Percentiles rank a stretch among this genome's conserved stretches.
phyloP scores from a whole-genome alignment of 2,329 filamentous ascomycete genomes.

The Aureobasidium vineae region DNA sequence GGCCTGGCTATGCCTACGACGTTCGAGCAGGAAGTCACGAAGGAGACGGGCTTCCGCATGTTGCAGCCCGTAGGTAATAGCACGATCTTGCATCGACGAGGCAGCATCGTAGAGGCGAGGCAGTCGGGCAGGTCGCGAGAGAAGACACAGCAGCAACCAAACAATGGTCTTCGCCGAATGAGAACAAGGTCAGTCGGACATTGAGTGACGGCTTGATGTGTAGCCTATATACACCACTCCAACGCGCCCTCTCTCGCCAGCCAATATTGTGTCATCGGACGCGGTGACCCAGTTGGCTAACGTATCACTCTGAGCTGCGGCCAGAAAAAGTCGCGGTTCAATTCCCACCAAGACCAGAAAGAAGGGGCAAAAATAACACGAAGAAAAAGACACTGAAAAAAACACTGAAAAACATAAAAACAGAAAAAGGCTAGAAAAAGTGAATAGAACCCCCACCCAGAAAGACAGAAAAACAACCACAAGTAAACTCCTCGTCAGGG shows the following conservation, averaged over 20 bases:
- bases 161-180: neutral
- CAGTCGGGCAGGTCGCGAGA: constrained; percentile 2
- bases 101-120: constrained; percentile 7
- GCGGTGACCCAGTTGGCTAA: neutral
- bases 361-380: neutral
- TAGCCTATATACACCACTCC: neutral
- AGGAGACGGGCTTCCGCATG: constrained; percentile 9
- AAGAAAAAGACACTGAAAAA: neutral
- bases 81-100: constrained; percentile 17
- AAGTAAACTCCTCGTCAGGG: neutral
- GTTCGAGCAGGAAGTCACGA: neutral
- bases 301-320: neutral
- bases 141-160: neutral
- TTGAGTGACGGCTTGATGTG: neutral
- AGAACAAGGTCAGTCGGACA: constrained; percentile 15
- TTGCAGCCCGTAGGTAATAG: constrained; percentile 13
- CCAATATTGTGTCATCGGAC: neutral
- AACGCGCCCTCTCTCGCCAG: neutral
- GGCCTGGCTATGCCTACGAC: neutral
- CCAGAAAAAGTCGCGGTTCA: neutral
- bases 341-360: neutral
- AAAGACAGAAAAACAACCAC: neutral
- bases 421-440: neutral
- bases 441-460: neutral
- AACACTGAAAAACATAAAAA: neutral